phyloP scores from a whole-genome alignment of 148 eudicot species.

The Dysphania ambrosioides region DNA sequence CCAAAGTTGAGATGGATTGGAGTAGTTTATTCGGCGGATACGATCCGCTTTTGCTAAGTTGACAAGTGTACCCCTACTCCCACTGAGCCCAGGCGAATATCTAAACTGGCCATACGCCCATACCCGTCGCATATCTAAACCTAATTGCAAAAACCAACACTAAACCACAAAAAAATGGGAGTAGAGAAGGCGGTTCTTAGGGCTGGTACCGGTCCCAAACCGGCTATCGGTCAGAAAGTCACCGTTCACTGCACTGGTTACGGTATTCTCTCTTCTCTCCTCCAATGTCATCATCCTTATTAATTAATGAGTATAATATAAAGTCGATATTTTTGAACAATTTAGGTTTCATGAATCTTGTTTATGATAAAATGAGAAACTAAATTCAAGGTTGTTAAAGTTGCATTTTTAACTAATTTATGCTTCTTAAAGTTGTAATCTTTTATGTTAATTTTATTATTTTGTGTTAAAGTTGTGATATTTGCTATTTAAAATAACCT shows the following conservation, averaged over 20 bases:
- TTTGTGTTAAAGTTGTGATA: too few relatives aligned
- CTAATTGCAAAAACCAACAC: constrained; percentile 3
- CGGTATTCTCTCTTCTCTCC: constrained; percentile 35
- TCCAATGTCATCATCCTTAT: not conserved
- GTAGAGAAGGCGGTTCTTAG: constrained; percentile 65
- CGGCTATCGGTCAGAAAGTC: constrained; percentile 70
- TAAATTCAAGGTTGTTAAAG: too few relatives aligned
- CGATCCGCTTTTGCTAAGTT: not conserved
- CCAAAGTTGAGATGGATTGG: too few relatives aligned
- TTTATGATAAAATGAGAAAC: too few relatives aligned
- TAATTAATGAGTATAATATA: too few relatives aligned
- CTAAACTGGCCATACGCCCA: constrained; percentile 1
- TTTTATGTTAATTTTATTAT: too few relatives aligned
- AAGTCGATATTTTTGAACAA: too few relatives aligned
- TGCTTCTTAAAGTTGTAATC: too few relatives aligned
- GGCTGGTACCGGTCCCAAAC: constrained; percentile 78
- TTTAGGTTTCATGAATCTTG: too few relatives aligned
- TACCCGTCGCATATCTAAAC: not conserved
- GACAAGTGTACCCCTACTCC: not conserved
- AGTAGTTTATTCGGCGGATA: too few relatives aligned
- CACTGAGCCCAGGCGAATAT: not conserved
- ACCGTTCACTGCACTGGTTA: constrained; percentile 97
- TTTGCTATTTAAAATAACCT: too few relatives aligned
- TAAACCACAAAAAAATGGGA: constrained; percentile 48
- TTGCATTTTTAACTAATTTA: too few relatives aligned